These are phyloP conservation scores for Nicotiana noctiflora DNA, from an alignment of 257 asterid species.

Conservation along the genomic window DNA sequence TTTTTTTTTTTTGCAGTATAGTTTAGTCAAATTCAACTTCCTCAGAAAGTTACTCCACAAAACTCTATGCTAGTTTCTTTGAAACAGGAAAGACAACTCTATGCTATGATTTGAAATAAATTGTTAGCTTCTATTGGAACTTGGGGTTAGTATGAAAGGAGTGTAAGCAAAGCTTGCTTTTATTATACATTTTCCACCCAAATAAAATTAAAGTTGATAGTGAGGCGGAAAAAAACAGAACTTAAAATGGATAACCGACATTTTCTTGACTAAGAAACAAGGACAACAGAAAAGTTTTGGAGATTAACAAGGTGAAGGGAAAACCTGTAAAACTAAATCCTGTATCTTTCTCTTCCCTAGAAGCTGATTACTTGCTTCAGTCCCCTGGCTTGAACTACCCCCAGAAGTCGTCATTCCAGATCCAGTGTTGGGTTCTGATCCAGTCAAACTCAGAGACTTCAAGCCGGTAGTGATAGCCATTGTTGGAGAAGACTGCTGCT, in stretches of 20 bases:
- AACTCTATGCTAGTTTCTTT: neutral
- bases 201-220: no score
- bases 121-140: neutral
- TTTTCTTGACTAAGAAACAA: neutral
- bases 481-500: slow-evolving; percentile 62
- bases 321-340: slow-evolving; percentile 78
- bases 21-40: neutral
- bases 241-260: neutral
- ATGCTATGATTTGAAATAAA: neutral
- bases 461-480: slow-evolving; percentile 48
- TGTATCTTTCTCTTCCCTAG: slow-evolving; percentile 90
- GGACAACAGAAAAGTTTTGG: neutral
- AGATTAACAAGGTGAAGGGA: slow-evolving; percentile 6
- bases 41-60: neutral
- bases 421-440: slow-evolving; percentile 84
- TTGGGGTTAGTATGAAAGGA: neutral
- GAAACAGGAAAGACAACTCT: neutral
- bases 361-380: slow-evolving; percentile 75
- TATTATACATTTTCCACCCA: neutral
- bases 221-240: neutral
- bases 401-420: slow-evolving; percentile 84
- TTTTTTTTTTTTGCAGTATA: neutral
- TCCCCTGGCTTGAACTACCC: slow-evolving; percentile 89
- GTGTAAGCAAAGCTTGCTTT: neutral
- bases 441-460: slow-evolving; percentile 74